Evolutionary conservation across 106 monocot species (phyloP), one percentile per base, ranked within the genome.

Genomic region (Platanthera guangdongensis): DNA sequence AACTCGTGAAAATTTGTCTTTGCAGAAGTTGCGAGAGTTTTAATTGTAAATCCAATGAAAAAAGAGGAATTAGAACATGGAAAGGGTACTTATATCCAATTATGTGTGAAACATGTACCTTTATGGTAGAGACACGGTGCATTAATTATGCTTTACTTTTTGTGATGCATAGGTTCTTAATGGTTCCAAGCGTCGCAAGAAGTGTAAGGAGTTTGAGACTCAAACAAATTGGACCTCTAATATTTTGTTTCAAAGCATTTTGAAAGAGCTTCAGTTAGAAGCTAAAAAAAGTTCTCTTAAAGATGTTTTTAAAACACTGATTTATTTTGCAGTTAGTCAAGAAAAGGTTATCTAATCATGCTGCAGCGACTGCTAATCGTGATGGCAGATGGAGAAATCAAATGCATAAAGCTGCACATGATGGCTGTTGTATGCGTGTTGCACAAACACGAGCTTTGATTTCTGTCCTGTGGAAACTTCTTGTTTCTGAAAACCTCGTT

Each of bases 341-440:
- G 76, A 99, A 85, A 74, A 77, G 86, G 13, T 74, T 99, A 75
- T 85, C 89, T 28, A 83, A 76, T 77, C 89, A 94, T 67, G 88
- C 80, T 39, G 89, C 88, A 32, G 84, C 91, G 48, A 82, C 92
- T 48, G 97, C 97, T 51, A 87, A 77, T 79, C 87, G 85, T 30
- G 91, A 88, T 82, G 88, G 97, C 70, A 82, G 92, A 57, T 94
- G 94, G 97, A 87, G 81, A 86, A 99, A 88, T 88, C 97, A 94
- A 76, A 99, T 92, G 94, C 94, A 75, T 68, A 90, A 85, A 76
- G 92, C 85, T 80, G 97, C 97, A 80, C 91, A 92, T 79, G 88
- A 92, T 91, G 97, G 97, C 57, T 99, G 97, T 71, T 99, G 97
- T 54, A 82, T 88, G n/a, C 87, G 94, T 65, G 93, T 84, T 79